Conservation (phyloP, 179 eudicot genomes). For the Dionaea muscipula region DNA sequence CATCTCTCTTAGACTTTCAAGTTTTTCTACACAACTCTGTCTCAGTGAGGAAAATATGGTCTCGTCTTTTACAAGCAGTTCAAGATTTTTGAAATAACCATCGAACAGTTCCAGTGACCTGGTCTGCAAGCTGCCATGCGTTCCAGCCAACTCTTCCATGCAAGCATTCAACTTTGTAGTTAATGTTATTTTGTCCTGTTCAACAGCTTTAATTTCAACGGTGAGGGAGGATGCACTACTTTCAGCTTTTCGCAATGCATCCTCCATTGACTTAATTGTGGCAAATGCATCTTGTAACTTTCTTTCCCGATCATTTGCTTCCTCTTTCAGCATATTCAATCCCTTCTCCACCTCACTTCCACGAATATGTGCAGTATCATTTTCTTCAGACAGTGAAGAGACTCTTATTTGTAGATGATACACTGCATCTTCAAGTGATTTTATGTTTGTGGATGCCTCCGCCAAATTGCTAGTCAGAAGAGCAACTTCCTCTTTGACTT, state of each 20-base stretch:
- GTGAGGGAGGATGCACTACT: conserved; percentile 19
- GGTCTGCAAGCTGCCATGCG: conserved; percentile 37
- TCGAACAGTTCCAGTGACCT: conserved; percentile 46
- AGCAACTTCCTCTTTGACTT: conserved; percentile 40
- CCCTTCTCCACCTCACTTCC: conserved; percentile 41
- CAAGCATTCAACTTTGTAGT: conserved; percentile 51
- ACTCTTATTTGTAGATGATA: conserved; percentile 39
- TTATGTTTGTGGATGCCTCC: conserved; percentile 44
- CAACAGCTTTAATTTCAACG: conserved; percentile 25
- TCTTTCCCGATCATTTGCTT: conserved; percentile 20
- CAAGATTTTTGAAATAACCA: conserved; percentile 47
- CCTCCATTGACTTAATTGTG: conserved; percentile 22
- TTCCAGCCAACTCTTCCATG: conserved; percentile 70
- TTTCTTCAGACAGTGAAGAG: conserved; percentile 47
- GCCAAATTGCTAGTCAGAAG: conserved; percentile 32
- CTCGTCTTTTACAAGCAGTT: conserved; percentile 44
- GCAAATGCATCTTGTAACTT: conserved; percentile 32
- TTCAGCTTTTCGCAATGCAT: conserved; percentile 25
- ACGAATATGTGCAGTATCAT: conserved; percentile 31
- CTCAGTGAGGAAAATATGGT: conserved; percentile 31
- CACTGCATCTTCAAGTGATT: conserved; percentile 55
- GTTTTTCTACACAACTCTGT: conserved; percentile 30
- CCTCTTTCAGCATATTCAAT: conserved; percentile 39
- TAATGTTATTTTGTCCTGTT: conserved; percentile 45
- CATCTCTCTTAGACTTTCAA: conserved; percentile 51